These are phyloP conservation scores for Pseudocercospora pini-densiflorae DNA, from an alignment of 2,329 filamentous ascomycete genomes.

Conservation along the genomic window DNA sequence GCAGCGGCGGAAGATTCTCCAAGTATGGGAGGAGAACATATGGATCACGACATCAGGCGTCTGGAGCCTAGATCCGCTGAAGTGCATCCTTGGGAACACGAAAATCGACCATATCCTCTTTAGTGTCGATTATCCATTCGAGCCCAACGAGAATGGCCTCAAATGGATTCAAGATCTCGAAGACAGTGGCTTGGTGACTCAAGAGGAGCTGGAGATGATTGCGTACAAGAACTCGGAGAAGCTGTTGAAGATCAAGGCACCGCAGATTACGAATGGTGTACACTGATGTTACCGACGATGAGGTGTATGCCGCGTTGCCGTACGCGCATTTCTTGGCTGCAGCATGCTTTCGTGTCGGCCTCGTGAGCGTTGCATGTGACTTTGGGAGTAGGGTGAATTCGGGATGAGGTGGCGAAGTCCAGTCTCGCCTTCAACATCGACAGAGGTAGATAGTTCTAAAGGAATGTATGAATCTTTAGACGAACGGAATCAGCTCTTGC, in stretches of 20 bases:
- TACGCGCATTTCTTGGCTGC: neutral
- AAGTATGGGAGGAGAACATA: slow-evolving; percentile 55
- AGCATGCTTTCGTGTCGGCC: neutral
- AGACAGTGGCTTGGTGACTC: slow-evolving; percentile 55
- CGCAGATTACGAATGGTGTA: slow-evolving; percentile 19
- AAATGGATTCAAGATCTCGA: slow-evolving; percentile 57
- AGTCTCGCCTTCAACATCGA: neutral
- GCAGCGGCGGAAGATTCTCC: slow-evolving; percentile 47
- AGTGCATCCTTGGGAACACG: slow-evolving; percentile 43
- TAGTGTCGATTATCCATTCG: slow-evolving; percentile 65
- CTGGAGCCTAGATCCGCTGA: slow-evolving; percentile 58
- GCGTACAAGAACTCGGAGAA: slow-evolving; percentile 57
- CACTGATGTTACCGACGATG: neutral
- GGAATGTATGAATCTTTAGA: neutral
- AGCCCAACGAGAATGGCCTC: slow-evolving; percentile 55
- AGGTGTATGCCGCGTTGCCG: neutral
- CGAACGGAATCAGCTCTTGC: neutral
- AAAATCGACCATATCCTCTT: slow-evolving; percentile 58
- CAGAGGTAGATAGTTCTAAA: neutral
- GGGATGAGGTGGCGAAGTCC: neutral
- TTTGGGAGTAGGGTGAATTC: neutral
- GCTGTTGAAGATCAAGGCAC: slow-evolving; percentile 46
- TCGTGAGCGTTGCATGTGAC: neutral
- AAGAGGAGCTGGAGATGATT: slow-evolving; percentile 56
- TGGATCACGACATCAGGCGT: slow-evolving; percentile 65